Percentiles rank a stretch among this genome's conserved stretches.
Evolutionary conservation across 495 filamentous ascomycete genomes (phyloP).

Genomic region (Clavariopsis aquatica): DNA sequence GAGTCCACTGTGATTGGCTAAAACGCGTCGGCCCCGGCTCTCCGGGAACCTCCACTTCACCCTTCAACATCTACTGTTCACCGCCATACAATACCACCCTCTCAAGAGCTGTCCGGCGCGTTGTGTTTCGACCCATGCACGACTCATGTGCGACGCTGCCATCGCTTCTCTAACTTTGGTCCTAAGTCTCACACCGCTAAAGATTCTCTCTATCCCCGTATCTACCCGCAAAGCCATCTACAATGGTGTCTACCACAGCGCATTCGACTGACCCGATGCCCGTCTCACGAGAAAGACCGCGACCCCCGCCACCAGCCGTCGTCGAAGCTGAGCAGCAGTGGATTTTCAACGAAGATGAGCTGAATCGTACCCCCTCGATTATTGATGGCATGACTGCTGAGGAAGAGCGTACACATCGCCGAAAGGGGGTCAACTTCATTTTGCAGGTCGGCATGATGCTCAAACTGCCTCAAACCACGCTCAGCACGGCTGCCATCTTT

Average conservation of each 20-base stretch:
- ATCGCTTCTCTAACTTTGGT: neutral
- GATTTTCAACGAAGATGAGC: constrained; percentile 84
- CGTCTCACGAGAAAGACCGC: constrained; percentile 35
- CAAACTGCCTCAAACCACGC: constrained; percentile 85
- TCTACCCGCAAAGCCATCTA: neutral
- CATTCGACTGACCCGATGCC: neutral
- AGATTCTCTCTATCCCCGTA: too few relatives aligned
- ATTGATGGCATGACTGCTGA: constrained; percentile 74
- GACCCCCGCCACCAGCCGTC: constrained; percentile 50
- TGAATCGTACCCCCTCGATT: constrained; percentile 77
- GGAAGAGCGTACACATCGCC: constrained; percentile 73
- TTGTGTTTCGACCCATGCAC: neutral
- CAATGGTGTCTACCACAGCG: constrained; percentile 2
- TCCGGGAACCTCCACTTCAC: neutral
- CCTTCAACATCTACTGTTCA: neutral
- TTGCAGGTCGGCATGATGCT: constrained; percentile 89
- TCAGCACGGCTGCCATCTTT: constrained; percentile 89
- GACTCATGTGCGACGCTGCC: neutral
- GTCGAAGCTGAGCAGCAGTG: constrained; percentile 70
- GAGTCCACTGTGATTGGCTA: neutral
- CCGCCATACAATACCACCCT: neutral
- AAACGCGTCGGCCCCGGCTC: neutral
- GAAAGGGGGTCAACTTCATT: constrained; percentile 95
- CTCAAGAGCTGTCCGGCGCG: neutral
- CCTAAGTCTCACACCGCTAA: neutral